Evolutionary conservation across 2,329 filamentous ascomycete species (phyloP).

Genomic region (Juglanconis sp.): DNA sequence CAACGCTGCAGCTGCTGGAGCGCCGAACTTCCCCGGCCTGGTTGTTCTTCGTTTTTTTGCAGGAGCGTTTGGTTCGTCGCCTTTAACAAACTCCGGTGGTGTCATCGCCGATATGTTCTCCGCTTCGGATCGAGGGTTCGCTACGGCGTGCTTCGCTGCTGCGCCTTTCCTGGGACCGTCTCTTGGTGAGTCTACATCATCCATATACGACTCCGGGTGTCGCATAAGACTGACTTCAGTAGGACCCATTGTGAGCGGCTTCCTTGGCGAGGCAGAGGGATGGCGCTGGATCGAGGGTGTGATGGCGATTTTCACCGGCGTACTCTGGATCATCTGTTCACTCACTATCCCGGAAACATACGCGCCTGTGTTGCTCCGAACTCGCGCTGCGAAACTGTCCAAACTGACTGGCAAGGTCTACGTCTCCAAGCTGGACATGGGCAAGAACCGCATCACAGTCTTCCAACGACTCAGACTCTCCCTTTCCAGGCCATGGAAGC

Average conservation of each 20-base stretch:
- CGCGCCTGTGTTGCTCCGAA: constrained; percentile 53
- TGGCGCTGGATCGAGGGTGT: constrained; percentile 71
- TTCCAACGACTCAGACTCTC: constrained; percentile 53
- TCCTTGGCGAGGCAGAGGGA: constrained; percentile 59
- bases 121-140: constrained; percentile 50
- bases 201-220: neutral
- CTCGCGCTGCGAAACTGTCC: constrained; percentile 49
- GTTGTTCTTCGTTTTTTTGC: constrained; percentile 64
- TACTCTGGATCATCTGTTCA: constrained; percentile 53
- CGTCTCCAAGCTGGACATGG: constrained; percentile 47
- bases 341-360: constrained; percentile 59
- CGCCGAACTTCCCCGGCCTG: constrained; percentile 55
- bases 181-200: constrained; percentile 27
- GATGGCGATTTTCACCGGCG: constrained; percentile 60
- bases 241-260: constrained; percentile 64
- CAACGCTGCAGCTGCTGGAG: constrained; percentile 56
- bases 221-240: neutral
- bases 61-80: constrained; percentile 59
- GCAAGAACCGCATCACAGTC: constrained; percentile 36
- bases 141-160: constrained; percentile 61
- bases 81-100: constrained; percentile 60
- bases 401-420: constrained; percentile 54
- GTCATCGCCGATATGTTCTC: constrained; percentile 61
- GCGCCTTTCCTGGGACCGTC: constrained; percentile 65
- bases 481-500: constrained; percentile 62